Conservation (phyloP, 2,329 filamentous ascomycete species). For the Trichoderma citrinoviride region DNA sequence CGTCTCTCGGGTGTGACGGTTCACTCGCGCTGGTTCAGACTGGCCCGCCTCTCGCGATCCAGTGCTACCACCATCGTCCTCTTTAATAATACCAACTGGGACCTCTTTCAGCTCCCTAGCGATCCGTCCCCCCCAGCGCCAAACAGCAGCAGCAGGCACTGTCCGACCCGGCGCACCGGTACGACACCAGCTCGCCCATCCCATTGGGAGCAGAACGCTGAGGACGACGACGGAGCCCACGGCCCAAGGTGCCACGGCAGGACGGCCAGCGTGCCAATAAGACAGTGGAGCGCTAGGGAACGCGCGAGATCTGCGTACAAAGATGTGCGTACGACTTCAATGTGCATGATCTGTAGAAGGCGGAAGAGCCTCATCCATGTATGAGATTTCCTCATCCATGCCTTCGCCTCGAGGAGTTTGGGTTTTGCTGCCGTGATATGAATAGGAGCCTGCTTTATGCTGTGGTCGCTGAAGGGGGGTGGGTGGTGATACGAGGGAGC, state of each 20-base stretch:
- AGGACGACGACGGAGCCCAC: background rate
- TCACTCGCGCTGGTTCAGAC: background rate
- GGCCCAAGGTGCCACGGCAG: constrained; percentile 18
- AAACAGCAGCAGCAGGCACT: background rate
- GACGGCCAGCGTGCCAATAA: constrained; percentile 16
- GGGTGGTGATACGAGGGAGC: background rate
- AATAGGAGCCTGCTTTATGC: constrained; percentile 6
- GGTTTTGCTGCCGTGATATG: constrained; percentile 12
- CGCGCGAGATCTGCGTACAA: constrained; percentile 22
- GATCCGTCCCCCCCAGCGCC: background rate
- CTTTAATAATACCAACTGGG: background rate
- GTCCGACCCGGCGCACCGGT: constrained; percentile 15
- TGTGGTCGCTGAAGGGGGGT: background rate
- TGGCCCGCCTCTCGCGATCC: background rate
- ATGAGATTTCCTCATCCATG: constrained; percentile 16
- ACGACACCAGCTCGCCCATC: constrained; percentile 15
- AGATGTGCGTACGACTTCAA: constrained; percentile 20
- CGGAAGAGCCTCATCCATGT: constrained; percentile 18
- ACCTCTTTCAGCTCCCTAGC: constrained; percentile 15
- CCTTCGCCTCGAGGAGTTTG: constrained; percentile 12
- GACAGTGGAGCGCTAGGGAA: constrained; percentile 17
- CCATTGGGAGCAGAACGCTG: constrained; percentile 6
- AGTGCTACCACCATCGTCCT: background rate
- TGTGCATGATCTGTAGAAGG: constrained; percentile 21
- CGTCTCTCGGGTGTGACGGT: background rate